Evolutionary conservation across 805 yeast species (phyloP), one percentile per base, ranked within the genome.

Genomic region (Helenozyma baotianmanensis): DNA sequence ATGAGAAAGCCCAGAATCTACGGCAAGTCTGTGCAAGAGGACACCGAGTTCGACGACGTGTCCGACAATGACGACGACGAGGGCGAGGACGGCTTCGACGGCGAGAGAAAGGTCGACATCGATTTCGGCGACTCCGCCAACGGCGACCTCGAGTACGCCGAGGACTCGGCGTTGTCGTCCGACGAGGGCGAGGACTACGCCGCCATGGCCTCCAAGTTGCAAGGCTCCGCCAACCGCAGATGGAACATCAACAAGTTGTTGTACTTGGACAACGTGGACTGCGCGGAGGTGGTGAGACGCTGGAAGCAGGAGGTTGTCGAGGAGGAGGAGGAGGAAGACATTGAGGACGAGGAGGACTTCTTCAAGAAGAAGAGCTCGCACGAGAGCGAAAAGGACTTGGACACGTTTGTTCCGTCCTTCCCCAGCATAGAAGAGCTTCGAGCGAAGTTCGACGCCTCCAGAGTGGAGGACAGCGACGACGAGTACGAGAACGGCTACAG

Each of bases 171-270:
- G 14, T 65, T 74, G 25, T 53, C 68, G 29, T 51, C 74, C 0
- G 69, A 64, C 29, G 61, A 58, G 4, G 65, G 55, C 7, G 56
- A 59, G 6, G 60, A 62, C 21, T 70, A 70, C 62, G 51, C 59
- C 31, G 40, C 49, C 9, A 65, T 82, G 24, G 96, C 95, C 1
- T 54, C 76, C 4, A 78, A 72, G 46, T 64, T 84, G 37, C 66
- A 74, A 40, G 74, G 81, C n/a, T 44, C 72, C 4, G 38, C 64
- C 59, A 52, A 68, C 62, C 48, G 74, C 68, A 59, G 64, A 38
- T 85, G 94, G 89, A 85, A 90, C 56, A 76, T 90, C 40, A 79
- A 81, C 47, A 85, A 83, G 51, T 62, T 90, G 35, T 64, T 92
- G 4, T 90, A 92, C 56, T 70, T 83, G 75, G 78, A 81, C 36